Evolutionary conservation across 2,329 filamentous ascomycete species (phyloP).

Genomic region (Penicillium griseofulvum): DNA sequence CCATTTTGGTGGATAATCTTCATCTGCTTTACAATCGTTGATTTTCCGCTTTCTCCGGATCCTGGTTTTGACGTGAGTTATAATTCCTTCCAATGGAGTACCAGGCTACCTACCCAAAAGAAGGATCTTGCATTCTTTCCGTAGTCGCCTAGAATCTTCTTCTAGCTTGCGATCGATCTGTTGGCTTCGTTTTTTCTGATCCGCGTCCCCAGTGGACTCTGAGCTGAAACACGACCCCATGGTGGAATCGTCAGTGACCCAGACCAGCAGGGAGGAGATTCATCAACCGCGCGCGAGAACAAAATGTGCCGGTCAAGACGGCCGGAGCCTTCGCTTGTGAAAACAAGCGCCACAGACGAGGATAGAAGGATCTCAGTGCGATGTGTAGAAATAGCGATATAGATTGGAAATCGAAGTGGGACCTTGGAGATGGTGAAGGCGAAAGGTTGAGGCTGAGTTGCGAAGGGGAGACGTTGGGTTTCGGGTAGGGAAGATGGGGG

Average conservation of each 20-base stretch:
- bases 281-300: constrained; percentile 26
- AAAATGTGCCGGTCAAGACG: constrained; percentile 26
- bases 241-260: constrained; percentile 20
- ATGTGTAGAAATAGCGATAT: too few species aligned
- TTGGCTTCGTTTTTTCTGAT: constrained; percentile 95
- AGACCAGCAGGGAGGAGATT: constrained; percentile 22
- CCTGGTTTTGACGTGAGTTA: constrained; percentile 53
- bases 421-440: too few species aligned
- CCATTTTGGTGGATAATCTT: constrained; percentile 99
- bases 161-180: constrained; percentile 91
- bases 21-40: constrained; percentile 99
- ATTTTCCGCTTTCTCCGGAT: constrained; percentile 97
- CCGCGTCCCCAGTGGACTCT: constrained; percentile 72
- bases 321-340: constrained; percentile 20
- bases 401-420: too few species aligned
- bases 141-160: constrained; percentile 87
- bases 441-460: constrained; percentile 1
- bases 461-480: constrained; percentile 5
- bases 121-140: constrained; percentile 98
- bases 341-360: constrained; percentile 15
- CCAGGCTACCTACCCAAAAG: constrained; percentile 65
- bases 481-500: neutral
- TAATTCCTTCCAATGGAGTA: constrained; percentile 6
- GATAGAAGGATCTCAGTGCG: too few species aligned
- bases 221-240: constrained; percentile 97